A percentile compares a stretch with the other conserved stretches of the same genome.
Evolutionary conservation across 2,329 filamentous ascomycete species (phyloP).

Genomic region (Colletotrichum sp.): DNA sequence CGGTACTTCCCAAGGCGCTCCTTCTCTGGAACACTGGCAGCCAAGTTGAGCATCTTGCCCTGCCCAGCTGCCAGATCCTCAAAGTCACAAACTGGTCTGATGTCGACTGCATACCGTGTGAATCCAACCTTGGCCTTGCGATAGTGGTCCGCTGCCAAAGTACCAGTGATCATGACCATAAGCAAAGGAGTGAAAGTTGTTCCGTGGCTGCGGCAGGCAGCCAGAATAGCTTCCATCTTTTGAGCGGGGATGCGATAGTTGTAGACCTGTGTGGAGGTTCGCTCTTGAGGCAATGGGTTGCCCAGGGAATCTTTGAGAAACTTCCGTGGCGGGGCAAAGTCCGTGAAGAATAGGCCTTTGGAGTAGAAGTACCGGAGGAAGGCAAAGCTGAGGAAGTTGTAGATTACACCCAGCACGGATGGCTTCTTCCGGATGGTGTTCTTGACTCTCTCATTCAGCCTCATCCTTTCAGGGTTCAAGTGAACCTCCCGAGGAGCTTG

Average conservation of each 20-base stretch:
- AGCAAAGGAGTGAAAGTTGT: constrained; percentile 28
- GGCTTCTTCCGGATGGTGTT: not conserved
- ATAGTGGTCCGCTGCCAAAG: constrained; percentile 24
- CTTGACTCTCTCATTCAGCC: not conserved
- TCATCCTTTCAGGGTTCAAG: not conserved
- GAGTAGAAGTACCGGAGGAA: constrained; percentile 14
- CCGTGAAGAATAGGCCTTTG: constrained; percentile 10
- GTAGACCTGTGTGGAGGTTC: not conserved
- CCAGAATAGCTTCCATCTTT: constrained; percentile 3
- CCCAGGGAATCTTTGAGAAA: not conserved
- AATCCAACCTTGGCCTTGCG: constrained; percentile 24
- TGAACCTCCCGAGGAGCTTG: not conserved
- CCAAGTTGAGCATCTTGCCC: constrained; percentile 8
- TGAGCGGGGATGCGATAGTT: constrained; percentile 1
- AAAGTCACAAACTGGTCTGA: constrained; percentile 25
- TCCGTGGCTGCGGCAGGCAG: constrained; percentile 22
- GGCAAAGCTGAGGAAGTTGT: constrained; percentile 1
- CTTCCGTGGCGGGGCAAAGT: not conserved
- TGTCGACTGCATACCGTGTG: constrained; percentile 39
- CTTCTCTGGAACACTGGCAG: not conserved
- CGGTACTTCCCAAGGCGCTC: constrained; percentile 4
- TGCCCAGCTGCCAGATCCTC: not conserved
- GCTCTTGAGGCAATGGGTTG: not conserved
- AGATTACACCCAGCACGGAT: constrained; percentile 1
- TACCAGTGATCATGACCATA: constrained; percentile 7